Base-by-base conservation (phyloP, 2,329 filamentous ascomycete species). In the Diaporthe longicolla region DNA sequence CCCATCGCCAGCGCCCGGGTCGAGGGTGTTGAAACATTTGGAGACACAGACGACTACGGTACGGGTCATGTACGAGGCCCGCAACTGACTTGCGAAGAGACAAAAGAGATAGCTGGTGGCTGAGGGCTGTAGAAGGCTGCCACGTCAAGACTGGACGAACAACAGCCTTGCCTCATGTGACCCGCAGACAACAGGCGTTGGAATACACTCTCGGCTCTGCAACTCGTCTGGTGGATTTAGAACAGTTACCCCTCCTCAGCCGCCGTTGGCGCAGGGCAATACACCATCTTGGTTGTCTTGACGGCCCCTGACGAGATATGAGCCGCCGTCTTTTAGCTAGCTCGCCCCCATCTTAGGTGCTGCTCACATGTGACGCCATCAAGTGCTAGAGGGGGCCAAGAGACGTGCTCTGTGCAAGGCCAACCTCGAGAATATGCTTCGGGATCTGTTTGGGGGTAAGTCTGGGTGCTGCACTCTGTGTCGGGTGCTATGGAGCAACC, bases 1-100 rank as follows among this genome's bases (percentile, higher is more conserved):
- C 35, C n/a, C 59, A 48, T 37, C 52, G 40, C 26, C 63, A 68
- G 63, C 32, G 63, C 52, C 45, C n/a, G 32, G 63, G 63, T 68
- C 32, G 63, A 68, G 48, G 21, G 32, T 40, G 63, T 66, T 37
- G 45, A 66, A 66, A 52, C 63, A 68, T 40, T 68, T 66, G 45
- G 43, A 52, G 63, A 52, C 63, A 52, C 63, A 26, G 63, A 35
- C 26, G 43, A 26, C 29, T 24, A 48, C 17, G 40, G 19, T n/a
- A n/a, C n/a, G n/a, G n/a, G n/a, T n/a, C n/a, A n/a, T n/a, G n/a
- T n/a, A n/a, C 19, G 26, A 19, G 43, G 21, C 29, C 61, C 35
- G 35, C 35, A 29, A 15, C 40, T 43, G 40, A 43, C 4, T 43
- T 54, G 63, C 26, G 17, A 52, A 37, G 61, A 50, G 24, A 48